Base-by-base conservation (phyloP, 805 yeast species). In the Candida sonorensis region DNA sequence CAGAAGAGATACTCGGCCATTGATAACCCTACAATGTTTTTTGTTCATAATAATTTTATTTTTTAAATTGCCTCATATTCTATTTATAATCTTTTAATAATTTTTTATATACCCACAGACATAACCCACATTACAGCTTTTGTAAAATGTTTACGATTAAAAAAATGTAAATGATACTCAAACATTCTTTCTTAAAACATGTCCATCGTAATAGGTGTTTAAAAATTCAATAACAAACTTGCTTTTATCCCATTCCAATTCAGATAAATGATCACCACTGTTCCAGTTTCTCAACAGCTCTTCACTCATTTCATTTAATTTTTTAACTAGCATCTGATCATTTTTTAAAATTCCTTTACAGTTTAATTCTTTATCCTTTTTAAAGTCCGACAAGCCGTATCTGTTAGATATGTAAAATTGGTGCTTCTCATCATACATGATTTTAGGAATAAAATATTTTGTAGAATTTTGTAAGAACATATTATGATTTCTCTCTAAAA, bases 1-100 rank as follows among this genome's bases (percentile, higher is more conserved):
- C 53, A 9, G 55, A 55, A 7, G 58, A 53, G 15, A 22, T 44
- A 14, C 24, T 40, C 25, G 33, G 23, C 7, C 17, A 36, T 7
- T 16, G 7, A 26, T 18, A n/a, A n/a, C n/a, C n/a, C n/a, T n/a
- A n/a, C n/a, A n/a, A n/a, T n/a, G n/a, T n/a, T n/a, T n/a, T n/a
- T n/a, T n/a, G n/a, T n/a, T n/a, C n/a, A n/a, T n/a, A n/a, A n/a
- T n/a, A n/a, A n/a, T n/a, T n/a, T n/a, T n/a, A n/a, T n/a, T n/a
- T n/a, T n/a, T n/a, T n/a, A n/a, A n/a, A n/a, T n/a, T n/a, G n/a
- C n/a, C n/a, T n/a, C n/a, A n/a, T n/a, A n/a, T n/a, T n/a, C n/a
- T n/a, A n/a, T n/a, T n/a, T n/a, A n/a, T n/a, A n/a, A n/a, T n/a
- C n/a, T n/a, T n/a, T n/a, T n/a, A n/a, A n/a, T n/a, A n/a, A n/a